Evolutionary conservation across 2,329 filamentous ascomycete species (phyloP).

Genomic region (Exserohilum turcica): DNA sequence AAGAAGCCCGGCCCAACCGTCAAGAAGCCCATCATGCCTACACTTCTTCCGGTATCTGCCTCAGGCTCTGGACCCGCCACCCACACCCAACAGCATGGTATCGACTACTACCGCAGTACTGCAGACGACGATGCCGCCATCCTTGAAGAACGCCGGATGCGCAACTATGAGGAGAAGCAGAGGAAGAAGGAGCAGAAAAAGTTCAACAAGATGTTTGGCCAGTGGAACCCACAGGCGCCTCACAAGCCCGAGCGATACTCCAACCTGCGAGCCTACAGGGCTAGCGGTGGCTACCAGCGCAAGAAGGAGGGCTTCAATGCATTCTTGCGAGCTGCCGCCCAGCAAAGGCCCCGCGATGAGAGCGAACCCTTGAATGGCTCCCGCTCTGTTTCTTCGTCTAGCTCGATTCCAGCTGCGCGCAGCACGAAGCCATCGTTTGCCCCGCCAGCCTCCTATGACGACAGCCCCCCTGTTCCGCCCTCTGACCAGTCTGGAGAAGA

Average conservation of each 20-base stretch:
- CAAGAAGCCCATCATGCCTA: slow-evolving; percentile 36
- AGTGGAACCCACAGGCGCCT: slow-evolving; percentile 52
- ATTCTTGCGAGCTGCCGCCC: slow-evolving; percentile 28
- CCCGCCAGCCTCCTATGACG: slow-evolving; percentile 50
- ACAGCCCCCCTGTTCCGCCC: slow-evolving; percentile 31
- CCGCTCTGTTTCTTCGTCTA: slow-evolving; percentile 19
- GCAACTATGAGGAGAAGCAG: slow-evolving; percentile 72
- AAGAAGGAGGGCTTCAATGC: slow-evolving; percentile 34
- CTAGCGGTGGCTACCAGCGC: slow-evolving; percentile 30
- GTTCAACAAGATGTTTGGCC: slow-evolving; percentile 65
- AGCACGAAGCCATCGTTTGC: slow-evolving; percentile 50
- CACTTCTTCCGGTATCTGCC: slow-evolving; percentile 18
- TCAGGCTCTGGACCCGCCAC: slow-evolving; percentile 21
- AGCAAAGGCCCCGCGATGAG: slow-evolving; percentile 15
- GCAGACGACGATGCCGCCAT: slow-evolving; percentile 79
- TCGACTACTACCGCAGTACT: slow-evolving; percentile 68
- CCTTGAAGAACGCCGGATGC: slow-evolving; percentile 69
- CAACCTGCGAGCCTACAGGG: slow-evolving; percentile 35
- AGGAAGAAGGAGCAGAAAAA: slow-evolving; percentile 66
- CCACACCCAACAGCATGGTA: slow-evolving; percentile 26
- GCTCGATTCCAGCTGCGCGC: slow-evolving; percentile 14
- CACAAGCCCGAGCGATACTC: slow-evolving; percentile 34
- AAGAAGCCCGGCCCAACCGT: slow-evolving; percentile 27
- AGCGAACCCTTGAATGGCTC: slow-evolving; percentile 19
- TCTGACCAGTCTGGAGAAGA: slow-evolving; percentile 44